Evolutionary conservation across 208 protist genomes (phyloP), one percentile per base, ranked within the genome.

Genomic region (Trypanosoma scelopori): DNA sequence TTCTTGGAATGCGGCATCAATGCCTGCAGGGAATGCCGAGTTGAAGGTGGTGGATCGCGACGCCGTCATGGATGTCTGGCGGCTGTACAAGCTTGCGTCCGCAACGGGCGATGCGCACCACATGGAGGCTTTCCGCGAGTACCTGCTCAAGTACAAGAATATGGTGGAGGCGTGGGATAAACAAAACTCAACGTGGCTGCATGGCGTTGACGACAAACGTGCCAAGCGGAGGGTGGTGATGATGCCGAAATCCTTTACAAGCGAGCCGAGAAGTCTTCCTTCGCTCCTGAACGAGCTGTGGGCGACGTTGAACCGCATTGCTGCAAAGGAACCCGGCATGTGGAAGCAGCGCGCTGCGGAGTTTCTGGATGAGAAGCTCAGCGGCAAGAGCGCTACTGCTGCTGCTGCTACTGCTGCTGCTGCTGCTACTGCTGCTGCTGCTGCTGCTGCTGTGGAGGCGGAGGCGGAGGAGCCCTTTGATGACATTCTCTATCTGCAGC

Each of bases 401-500:
- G 16, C 15, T 30, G 23, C 27, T 27, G 23, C 5, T 13, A 50
- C 15, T 5, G 60, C 35, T 22, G 16, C 51, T 5, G 51, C 5
- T 0, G 16, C 15, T 30, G 23, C 27, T 27, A 16, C 5, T 13
- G 1, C 35, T 22, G 16, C 51, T 5, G 51, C 5, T 0, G 16
- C 15, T 30, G 23, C 27, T 27, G 23, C 5, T 13, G 32, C 15
- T 5, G 60, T 46, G 25, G 64, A 69, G 25, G 22, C 6, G 11
- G 64, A 69, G 45, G 64, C 55, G 15, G 45, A 22, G 35, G 47
- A 52, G 52, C 65, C 65, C 18, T 55, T 70, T 39, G 65, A 70
- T 70, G 65, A 70, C 39, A 70, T 70, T 70, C 37, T 64, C 5
- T 64, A 64, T n/a, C 27, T 61, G 25, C 65, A 70, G 37, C 55